phyloP scores from a whole-genome alignment of 257 asterid species.

The Lycium barbarum region DNA sequence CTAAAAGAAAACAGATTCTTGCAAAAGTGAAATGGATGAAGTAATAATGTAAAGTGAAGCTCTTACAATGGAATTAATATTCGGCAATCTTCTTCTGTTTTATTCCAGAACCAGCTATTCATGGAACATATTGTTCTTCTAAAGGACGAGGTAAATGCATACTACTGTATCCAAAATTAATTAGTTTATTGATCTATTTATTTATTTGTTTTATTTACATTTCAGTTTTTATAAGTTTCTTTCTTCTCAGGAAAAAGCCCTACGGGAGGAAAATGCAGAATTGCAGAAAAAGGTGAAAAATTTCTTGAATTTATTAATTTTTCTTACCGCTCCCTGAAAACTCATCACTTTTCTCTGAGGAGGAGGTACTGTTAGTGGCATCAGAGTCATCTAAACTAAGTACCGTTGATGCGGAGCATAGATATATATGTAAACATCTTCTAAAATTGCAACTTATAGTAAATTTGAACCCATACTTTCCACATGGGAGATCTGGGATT shows the following conservation, averaged over 20 bases:
- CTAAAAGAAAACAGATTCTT: no score
- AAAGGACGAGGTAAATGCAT: conserved; percentile 50
- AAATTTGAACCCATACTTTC: no score
- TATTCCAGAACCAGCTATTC: conserved; percentile 44
- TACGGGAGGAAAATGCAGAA: conserved; percentile 48
- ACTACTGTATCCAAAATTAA: neutral
- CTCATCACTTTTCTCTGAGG: no score
- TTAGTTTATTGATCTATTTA: neutral
- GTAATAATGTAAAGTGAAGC: neutral
- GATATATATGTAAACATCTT: no score
- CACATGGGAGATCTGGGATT: no score
- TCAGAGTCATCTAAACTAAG: no score
- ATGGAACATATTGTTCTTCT: conserved; percentile 48
- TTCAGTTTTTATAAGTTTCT: neutral
- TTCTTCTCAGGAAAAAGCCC: conserved; percentile 51
- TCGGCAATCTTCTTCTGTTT: neutral
- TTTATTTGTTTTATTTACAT: neutral
- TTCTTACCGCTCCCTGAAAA: no score
- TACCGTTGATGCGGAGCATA: no score
- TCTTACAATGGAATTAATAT: neutral
- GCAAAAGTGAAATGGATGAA: neutral
- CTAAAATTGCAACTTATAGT: no score
- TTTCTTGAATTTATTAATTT: neutral
- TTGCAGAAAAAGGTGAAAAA: conserved; percentile 52
- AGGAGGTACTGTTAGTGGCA: no score